A percentile compares a stretch with the other conserved stretches of the same genome.
phyloP scores from a whole-genome alignment of 495 filamentous ascomycete genomes.

The Xylaria nigripes region DNA sequence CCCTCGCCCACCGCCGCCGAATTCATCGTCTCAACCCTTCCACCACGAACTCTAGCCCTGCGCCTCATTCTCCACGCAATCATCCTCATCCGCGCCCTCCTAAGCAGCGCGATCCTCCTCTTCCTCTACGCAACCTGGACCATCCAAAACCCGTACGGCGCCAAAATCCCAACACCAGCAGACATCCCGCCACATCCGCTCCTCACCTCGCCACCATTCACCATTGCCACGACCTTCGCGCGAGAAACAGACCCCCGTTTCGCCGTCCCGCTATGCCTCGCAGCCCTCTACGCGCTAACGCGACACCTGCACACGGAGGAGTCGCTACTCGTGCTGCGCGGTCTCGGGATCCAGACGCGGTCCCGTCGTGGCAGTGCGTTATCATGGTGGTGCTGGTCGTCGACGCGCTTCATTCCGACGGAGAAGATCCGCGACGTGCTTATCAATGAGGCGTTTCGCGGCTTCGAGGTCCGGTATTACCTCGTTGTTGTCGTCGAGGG shows the following conservation, averaged over 20 bases:
- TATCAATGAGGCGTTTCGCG: slow-evolving; percentile 90
- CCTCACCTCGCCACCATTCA: slow-evolving; percentile 20
- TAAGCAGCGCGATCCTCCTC: slow-evolving; percentile 27
- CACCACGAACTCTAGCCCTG: slow-evolving; percentile 47
- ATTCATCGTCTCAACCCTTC: slow-evolving; percentile 74
- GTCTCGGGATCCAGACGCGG: slow-evolving; percentile 84
- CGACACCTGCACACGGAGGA: slow-evolving; percentile 56
- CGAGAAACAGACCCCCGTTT: slow-evolving; percentile 29
- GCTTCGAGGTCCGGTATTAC: slow-evolving; percentile 87
- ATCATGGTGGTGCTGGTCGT: slow-evolving; percentile 18
- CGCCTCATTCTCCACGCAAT: slow-evolving; percentile 45
- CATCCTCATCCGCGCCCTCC: slow-evolving; percentile 38
- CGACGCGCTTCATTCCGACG: slow-evolving; percentile 88
- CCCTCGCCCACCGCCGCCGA: slow-evolving; percentile 81
- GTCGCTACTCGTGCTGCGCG: slow-evolving; percentile 77
- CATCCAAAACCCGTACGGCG: slow-evolving; percentile 16
- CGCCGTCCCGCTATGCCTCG: slow-evolving; percentile 6
- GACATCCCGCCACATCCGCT: slow-evolving; percentile 3
- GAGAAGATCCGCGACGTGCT: slow-evolving; percentile 84
- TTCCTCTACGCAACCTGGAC: slow-evolving; percentile 28
- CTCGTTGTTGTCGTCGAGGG: slow-evolving; percentile 85
- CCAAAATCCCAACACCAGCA: neutral
- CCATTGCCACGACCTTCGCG: slow-evolving; percentile 35
- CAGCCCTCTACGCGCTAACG: slow-evolving; percentile 28
- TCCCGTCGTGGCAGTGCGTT: slow-evolving; percentile 59